Conservation (phyloP, 225 moss, liverwort and hornwort genomes). For the Sphagnum contortum region DNA sequence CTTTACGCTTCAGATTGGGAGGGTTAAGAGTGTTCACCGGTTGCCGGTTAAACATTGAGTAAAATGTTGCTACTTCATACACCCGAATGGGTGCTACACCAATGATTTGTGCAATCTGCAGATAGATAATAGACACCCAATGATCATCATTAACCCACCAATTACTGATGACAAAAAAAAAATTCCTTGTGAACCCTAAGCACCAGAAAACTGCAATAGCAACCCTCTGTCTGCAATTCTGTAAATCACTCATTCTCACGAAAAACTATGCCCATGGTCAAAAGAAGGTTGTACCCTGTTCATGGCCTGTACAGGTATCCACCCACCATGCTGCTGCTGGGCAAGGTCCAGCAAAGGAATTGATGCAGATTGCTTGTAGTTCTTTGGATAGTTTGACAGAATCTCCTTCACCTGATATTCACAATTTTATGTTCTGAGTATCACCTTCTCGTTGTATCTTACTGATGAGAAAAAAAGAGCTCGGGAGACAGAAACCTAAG, state of each 20-base stretch:
- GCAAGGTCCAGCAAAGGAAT: conserved; percentile 92
- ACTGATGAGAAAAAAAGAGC: not conserved
- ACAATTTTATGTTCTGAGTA: conserved; percentile 3
- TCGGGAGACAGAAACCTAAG: not conserved
- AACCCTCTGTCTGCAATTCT: too few relatives aligned
- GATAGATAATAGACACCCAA: not conserved
- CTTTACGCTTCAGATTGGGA: not conserved
- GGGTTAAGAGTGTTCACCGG: conserved; percentile 30
- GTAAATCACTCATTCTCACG: too few relatives aligned
- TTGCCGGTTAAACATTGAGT: conserved; percentile 96
- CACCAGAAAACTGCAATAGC: too few relatives aligned
- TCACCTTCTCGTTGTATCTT: not conserved
- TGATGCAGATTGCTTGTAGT: conserved; percentile 89
- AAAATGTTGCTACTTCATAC: conserved; percentile 98
- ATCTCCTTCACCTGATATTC: conserved; percentile 69
- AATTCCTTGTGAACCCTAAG: too few relatives aligned
- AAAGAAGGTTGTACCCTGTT: conserved; percentile 44
- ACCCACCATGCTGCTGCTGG: conserved; percentile 94
- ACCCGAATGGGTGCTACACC: conserved; percentile 89
- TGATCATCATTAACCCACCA: too few relatives aligned
- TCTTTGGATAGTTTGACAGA: conserved; percentile 85
- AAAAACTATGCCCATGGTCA: too few relatives aligned
- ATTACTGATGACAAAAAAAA: too few relatives aligned
- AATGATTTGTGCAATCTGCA: conserved; percentile 85
- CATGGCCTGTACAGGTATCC: conserved; percentile 87